These are phyloP conservation scores for Rutstroemia sp. DNA, from an alignment of 2,329 filamentous ascomycete species.

Conservation along the genomic window DNA sequence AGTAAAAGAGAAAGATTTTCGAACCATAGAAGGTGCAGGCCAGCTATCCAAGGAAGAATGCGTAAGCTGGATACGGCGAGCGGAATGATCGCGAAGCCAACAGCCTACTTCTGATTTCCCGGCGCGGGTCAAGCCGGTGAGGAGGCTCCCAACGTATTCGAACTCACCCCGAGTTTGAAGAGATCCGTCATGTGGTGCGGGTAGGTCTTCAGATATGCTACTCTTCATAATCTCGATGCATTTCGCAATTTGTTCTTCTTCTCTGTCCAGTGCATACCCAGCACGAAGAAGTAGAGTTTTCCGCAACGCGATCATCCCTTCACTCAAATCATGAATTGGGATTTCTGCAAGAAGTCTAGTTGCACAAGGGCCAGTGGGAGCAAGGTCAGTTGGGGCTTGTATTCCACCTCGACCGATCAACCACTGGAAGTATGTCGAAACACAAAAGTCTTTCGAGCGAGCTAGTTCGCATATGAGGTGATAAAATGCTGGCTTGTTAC, in stretches of 20 bases:
- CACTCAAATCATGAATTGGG: constrained; percentile 50
- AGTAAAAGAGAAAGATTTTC: constrained; percentile 39
- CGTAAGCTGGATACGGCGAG: constrained; percentile 23
- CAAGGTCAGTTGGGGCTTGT: constrained; percentile 39
- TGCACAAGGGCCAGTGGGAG: constrained; percentile 48
- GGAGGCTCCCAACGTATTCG: background rate
- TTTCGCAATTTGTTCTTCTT: constrained; percentile 40
- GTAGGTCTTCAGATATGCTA: too few species aligned
- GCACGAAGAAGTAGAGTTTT: constrained; percentile 60
- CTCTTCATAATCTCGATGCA: constrained; percentile 39
- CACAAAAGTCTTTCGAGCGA: constrained; percentile 67
- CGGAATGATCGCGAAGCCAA: constrained; percentile 43
- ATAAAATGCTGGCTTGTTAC: constrained; percentile 59
- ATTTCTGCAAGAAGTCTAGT: constrained; percentile 65
- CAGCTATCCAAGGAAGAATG: constrained; percentile 30
- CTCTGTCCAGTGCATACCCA: constrained; percentile 48
- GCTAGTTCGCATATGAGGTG: constrained; percentile 75
- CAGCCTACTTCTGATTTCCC: constrained; percentile 43
- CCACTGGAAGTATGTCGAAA: constrained; percentile 80
- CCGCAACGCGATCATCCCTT: constrained; percentile 52
- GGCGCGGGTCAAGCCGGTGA: constrained; percentile 34
- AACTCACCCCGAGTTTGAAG: background rate
- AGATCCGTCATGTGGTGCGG: background rate
- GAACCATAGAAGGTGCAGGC: constrained; percentile 28
- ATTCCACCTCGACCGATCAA: constrained; percentile 73